These are phyloP conservation scores for Syzygium grande DNA, from an alignment of 345 rosid species.

Conservation along the genomic window DNA sequence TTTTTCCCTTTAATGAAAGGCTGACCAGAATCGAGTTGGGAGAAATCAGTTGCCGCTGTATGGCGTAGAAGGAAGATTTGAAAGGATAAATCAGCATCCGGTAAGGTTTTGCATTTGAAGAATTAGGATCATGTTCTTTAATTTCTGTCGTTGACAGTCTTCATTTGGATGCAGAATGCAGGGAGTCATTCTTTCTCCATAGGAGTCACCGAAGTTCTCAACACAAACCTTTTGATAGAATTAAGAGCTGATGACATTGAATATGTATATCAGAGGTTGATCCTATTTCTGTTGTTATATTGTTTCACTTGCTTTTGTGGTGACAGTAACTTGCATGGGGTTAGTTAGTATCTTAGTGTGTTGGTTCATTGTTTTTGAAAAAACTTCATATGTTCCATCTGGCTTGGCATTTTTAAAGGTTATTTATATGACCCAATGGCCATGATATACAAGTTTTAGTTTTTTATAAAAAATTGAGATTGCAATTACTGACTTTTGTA, in stretches of 20 bases:
- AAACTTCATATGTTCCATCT: background rate
- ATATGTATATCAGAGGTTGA: slow-evolving; percentile 80
- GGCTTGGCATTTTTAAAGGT: background rate
- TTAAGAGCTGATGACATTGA: slow-evolving; percentile 91
- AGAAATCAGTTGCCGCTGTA: slow-evolving; percentile 69
- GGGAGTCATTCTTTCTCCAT: slow-evolving; percentile 88
- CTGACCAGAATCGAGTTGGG: slow-evolving; percentile 59
- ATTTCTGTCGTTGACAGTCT: background rate
- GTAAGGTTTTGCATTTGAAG: slow-evolving; percentile 29
- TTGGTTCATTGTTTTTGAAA: background rate
- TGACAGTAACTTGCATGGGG: background rate
- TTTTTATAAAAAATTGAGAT: background rate
- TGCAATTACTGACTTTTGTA: background rate
- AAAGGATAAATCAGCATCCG: slow-evolving; percentile 94
- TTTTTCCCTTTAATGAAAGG: slow-evolving; percentile 37
- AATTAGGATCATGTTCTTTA: background rate
- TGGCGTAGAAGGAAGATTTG: slow-evolving; percentile 79
- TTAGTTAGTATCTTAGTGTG: background rate
- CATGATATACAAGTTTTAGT: background rate
- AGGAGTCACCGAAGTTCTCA: slow-evolving; percentile 85
- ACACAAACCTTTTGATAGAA: slow-evolving; percentile 78
- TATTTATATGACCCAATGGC: background rate
- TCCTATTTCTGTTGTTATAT: background rate
- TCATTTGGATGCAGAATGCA: slow-evolving; percentile 44
- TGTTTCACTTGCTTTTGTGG: background rate